These are phyloP conservation scores for Claviceps citrina DNA, from an alignment of 2,329 filamentous ascomycete species.

Conservation along the genomic window DNA sequence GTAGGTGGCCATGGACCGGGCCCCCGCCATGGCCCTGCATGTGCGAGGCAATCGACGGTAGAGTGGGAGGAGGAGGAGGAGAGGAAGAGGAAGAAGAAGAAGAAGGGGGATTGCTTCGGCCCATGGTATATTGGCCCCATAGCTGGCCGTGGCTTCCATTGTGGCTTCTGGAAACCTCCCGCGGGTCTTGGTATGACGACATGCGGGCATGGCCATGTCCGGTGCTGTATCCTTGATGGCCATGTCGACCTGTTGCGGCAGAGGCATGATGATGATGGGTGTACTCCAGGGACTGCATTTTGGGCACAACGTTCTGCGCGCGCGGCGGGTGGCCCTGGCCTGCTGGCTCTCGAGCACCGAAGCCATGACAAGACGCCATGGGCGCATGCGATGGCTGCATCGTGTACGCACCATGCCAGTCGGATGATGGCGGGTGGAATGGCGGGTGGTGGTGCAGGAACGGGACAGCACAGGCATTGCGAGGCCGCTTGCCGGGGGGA, in stretches of 20 bases:
- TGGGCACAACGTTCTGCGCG: slow-evolving; percentile 11
- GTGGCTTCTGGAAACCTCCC: background rate
- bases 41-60: slow-evolving; percentile 14
- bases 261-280: slow-evolving; percentile 2
- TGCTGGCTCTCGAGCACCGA: background rate
- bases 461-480: slow-evolving; percentile 6
- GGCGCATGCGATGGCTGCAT: slow-evolving; percentile 3
- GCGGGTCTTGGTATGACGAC: slow-evolving; percentile 1
- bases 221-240: background rate
- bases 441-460: slow-evolving; percentile 3
- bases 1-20: background rate
- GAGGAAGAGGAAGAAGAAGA: no score
- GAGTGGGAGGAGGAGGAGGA: slow-evolving; percentile 8
- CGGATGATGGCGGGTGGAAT: background rate
- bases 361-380: slow-evolving; percentile 4
- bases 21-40: slow-evolving; percentile 3
- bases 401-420: background rate
- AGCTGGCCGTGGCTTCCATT: background rate
- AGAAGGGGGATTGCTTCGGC: slow-evolving; percentile 1
- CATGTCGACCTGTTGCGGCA: background rate
- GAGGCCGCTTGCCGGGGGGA: slow-evolving; percentile 12
- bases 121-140: background rate
- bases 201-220: slow-evolving; percentile 1
- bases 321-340: slow-evolving; percentile 6
- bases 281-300: slow-evolving; percentile 11